Conservation (phyloP, 805 yeast species). For the Suhomyces vadensis region DNA sequence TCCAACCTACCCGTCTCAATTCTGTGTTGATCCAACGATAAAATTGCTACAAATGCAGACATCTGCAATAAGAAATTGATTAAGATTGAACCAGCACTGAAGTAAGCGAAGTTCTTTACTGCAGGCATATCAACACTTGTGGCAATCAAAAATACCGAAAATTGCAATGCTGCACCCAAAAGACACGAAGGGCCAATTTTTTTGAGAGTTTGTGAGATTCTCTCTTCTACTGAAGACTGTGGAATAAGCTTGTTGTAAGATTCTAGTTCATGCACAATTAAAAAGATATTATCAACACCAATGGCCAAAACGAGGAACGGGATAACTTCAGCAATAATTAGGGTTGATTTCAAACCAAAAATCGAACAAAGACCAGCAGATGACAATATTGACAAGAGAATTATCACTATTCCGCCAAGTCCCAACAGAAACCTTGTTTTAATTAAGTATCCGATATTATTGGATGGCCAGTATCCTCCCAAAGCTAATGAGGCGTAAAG, state of each 20-base stretch:
- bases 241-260: conserved; percentile 50
- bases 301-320: conserved; percentile 91
- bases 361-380: conserved; percentile 80
- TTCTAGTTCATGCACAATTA: conserved; percentile 78
- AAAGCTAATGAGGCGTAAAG: conserved; percentile 82
- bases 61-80: conserved; percentile 76
- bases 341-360: conserved; percentile 79
- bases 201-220: conserved; percentile 65
- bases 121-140: conserved; percentile 92
- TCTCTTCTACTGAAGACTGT: conserved; percentile 45
- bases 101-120: conserved; percentile 87
- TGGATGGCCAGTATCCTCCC: conserved; percentile 51
- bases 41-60: conserved; percentile 74
- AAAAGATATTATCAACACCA: conserved; percentile 93
- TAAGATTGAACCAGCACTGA: conserved; percentile 83
- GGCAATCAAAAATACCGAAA: conserved; percentile 77
- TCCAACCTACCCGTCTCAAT: conserved; percentile 61
- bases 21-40: conserved; percentile 66
- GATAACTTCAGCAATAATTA: conserved; percentile 94
- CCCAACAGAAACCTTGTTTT: conserved; percentile 75
- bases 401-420: conserved; percentile 79
- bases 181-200: conserved; percentile 86
- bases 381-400: conserved; percentile 74
- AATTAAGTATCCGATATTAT: conserved; percentile 33
- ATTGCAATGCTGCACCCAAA: conserved; percentile 73